Percentiles rank a stretch among this genome's conserved stretches.
Evolutionary conservation across 2,329 filamentous ascomycete species (phyloP).

Genomic region (Fusarium dimerum): DNA sequence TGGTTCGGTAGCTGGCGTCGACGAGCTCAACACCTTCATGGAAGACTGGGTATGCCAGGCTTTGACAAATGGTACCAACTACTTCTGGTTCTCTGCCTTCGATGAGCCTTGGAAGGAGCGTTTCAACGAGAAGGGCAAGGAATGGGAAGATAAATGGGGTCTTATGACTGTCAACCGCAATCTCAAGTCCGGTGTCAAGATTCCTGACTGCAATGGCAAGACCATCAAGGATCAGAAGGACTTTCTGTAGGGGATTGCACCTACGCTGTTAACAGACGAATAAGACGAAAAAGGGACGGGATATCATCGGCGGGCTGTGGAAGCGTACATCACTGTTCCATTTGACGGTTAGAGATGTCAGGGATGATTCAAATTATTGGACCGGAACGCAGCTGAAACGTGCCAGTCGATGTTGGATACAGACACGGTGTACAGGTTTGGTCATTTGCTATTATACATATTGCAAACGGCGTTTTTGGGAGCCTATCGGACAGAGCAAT

Average conservation of each 20-base stretch:
- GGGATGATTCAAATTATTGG: too few species aligned
- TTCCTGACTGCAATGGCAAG: conserved; percentile 83
- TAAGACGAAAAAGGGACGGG: too few species aligned
- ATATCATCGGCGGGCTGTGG: too few species aligned
- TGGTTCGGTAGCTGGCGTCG: conserved; percentile 75
- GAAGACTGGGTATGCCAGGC: conserved; percentile 80
- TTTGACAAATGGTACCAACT: conserved; percentile 80
- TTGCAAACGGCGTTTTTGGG: too few species aligned
- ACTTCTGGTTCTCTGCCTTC: conserved; percentile 97
- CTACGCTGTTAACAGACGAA: too few species aligned
- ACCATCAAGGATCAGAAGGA: conserved; percentile 45
- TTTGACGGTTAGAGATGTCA: too few species aligned
- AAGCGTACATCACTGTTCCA: too few species aligned
- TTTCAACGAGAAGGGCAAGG: conserved; percentile 67
- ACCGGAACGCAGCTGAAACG: too few species aligned
- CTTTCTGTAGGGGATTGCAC: conserved; percentile 1
- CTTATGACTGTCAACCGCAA: conserved; percentile 83
- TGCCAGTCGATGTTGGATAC: too few species aligned
- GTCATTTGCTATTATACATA: too few species aligned
- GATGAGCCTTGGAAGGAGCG: conserved; percentile 92
- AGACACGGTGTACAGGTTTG: too few species aligned
- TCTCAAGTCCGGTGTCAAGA: conserved; percentile 79
- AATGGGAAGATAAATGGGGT: conserved; percentile 97
- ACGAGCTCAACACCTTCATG: conserved; percentile 85
- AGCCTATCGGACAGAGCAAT: too few species aligned